These are phyloP conservation scores for Garcileccinum viscosum DNA, from an alignment of 1,284 basidiomycete species.

Conservation along the genomic window DNA sequence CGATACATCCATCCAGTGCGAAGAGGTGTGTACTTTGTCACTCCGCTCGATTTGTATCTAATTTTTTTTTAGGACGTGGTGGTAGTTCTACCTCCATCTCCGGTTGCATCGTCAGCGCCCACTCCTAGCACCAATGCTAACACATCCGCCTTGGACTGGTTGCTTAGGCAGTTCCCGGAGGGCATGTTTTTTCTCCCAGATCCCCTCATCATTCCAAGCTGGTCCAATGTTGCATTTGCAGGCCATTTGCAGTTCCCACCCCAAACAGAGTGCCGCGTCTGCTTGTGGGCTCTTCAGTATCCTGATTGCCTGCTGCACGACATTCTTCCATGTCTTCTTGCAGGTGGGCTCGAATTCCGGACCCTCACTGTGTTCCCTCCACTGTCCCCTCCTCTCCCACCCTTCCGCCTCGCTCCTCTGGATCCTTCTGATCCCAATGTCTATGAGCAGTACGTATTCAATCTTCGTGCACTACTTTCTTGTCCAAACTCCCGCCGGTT, in stretches of 20 bases:
- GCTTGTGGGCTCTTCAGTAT: not conserved
- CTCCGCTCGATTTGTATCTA: not conserved
- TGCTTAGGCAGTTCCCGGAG: not conserved
- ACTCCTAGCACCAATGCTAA: not conserved
- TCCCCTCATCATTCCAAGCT: not conserved
- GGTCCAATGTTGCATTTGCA: not conserved
- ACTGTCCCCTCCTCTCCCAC: not conserved
- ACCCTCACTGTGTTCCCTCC: not conserved
- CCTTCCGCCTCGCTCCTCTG: not conserved
- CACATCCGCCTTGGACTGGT: not conserved
- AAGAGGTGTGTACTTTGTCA: not conserved
- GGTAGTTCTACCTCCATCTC: not conserved
- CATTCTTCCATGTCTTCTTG: not conserved
- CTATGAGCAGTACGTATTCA: not conserved
- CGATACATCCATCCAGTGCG: not conserved
- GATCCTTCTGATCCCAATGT: not conserved
- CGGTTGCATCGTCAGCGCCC: not conserved
- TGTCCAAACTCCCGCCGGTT: not conserved
- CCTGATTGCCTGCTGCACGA: not conserved
- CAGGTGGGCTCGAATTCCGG: not conserved
- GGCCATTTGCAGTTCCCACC: not conserved
- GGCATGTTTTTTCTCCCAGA: not conserved
- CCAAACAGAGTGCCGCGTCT: not conserved
- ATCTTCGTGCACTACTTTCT: not conserved
- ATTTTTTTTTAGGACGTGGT: not conserved